A percentile compares a stretch with the other conserved stretches of the same genome.
Conservation (phyloP, 768 basidiomycete species). For the Solioccasus polychromus region DNA sequence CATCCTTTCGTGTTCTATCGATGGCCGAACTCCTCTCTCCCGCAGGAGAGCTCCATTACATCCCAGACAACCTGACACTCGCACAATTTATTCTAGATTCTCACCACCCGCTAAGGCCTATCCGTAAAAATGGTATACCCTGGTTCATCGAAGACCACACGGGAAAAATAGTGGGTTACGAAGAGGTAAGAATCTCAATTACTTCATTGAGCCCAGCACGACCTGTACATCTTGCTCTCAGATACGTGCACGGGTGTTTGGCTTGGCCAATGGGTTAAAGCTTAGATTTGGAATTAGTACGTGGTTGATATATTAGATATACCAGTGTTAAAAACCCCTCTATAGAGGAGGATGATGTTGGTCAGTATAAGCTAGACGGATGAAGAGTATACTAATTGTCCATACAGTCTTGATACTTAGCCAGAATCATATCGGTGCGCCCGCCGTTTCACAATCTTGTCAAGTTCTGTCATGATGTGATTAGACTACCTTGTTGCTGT, state of each 20-base stretch:
- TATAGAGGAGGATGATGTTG: slow-evolving; percentile 38
- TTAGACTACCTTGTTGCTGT: slow-evolving; percentile 54
- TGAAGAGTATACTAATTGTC: slow-evolving; percentile 5
- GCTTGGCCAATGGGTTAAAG: slow-evolving; percentile 38
- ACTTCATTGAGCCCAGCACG: no score
- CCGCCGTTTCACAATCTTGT: not conserved
- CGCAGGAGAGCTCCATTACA: slow-evolving; percentile 27
- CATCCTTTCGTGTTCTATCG: no score
- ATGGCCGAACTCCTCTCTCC: slow-evolving; percentile 32
- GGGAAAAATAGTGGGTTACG: slow-evolving; percentile 31
- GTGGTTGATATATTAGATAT: slow-evolving; percentile 8
- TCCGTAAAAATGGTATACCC: slow-evolving; percentile 23
- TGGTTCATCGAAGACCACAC: slow-evolving; percentile 44
- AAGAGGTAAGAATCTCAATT: slow-evolving; percentile 32
- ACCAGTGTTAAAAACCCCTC: not conserved
- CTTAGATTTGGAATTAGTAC: slow-evolving; percentile 33
- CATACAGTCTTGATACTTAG: slow-evolving; percentile 55
- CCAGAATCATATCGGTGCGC: slow-evolving; percentile 62
- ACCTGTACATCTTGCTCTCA: slow-evolving; percentile 11
- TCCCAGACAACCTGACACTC: slow-evolving; percentile 39
- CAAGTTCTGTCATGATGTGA: not conserved
- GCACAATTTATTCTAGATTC: slow-evolving; percentile 37
- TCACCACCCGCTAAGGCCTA: slow-evolving; percentile 31
- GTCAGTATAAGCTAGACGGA: slow-evolving; percentile 21
- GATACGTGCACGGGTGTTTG: slow-evolving; percentile 36